Evolutionary conservation across 2,329 filamentous ascomycete species (phyloP), one percentile per base, ranked within the genome.

Genomic region (Xylaria sp.): DNA sequence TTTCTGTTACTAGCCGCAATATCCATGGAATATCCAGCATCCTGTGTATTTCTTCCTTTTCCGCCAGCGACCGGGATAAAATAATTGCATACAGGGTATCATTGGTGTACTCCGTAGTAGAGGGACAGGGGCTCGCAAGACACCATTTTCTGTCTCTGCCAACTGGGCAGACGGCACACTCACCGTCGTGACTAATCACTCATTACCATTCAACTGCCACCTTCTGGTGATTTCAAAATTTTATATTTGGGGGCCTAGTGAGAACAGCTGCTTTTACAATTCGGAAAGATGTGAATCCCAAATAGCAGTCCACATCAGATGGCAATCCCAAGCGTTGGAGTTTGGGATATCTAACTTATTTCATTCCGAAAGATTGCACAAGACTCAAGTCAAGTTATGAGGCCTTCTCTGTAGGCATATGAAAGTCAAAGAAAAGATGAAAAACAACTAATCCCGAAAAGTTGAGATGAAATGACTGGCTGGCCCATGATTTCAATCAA

Each of bases 41-140:
- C 43, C 43, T 48, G 62, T 23, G 55, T 20, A n/a, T 13, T 13
- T 43, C 13, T 52, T 10, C n/a, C 43, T 62, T 67, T 61, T 43
- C 64, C 49, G 36, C 67, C 23, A 59, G 46, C 63, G 52, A 58
- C 54, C 15, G 46, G 48, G n/a, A 54, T 55, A 52, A 59, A 41
- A 58, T 39, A 62, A 64, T 63, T 66, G 51, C 67, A 62, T 69
- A 36, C 57, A 15, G 39, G 41, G 51, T 58, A 54, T 57, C 33
- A 59, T 62, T 59, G 59, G 62, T 54, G 60, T 51, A 64, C 36
- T 48, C 56, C 49, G 13, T 48, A 48, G 7, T 66, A 68, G 55
- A 62, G 49, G 64, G 48, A 56, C 64, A 39, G 56, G 43, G 39
- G 52, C 39, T 71, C 69, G 63, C 63, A 64, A 71, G 69, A 71